A percentile compares a stretch with the other conserved stretches of the same genome.
Conservation (phyloP, 495 filamentous ascomycete genomes). For the Margaritispora aquatica region DNA sequence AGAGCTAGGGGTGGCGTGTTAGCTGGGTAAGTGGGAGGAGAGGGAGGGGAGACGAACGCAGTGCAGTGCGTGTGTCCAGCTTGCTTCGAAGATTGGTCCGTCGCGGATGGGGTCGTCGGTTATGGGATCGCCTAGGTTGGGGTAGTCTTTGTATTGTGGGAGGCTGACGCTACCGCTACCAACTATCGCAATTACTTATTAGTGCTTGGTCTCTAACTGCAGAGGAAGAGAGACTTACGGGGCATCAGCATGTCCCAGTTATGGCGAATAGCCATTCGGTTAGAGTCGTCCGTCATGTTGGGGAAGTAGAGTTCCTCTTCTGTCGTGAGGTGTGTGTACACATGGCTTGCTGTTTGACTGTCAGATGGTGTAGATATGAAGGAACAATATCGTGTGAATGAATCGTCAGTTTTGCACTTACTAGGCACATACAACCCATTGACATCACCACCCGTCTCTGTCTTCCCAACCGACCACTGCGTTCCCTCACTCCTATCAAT, state of each 20-base stretch:
- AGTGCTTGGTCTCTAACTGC: not conserved
- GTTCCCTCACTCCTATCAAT: not conserved
- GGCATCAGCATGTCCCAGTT: slow-evolving; percentile 30
- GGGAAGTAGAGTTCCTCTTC: slow-evolving; percentile 25
- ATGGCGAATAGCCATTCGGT: slow-evolving; percentile 23
- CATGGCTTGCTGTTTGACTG: slow-evolving; percentile 22
- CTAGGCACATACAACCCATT: slow-evolving; percentile 27
- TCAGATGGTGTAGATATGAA: no score
- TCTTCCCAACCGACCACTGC: slow-evolving; percentile 4
- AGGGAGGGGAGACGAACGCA: slow-evolving; percentile 15
- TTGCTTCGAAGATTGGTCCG: slow-evolving; percentile 27
- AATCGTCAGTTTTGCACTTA: no score
- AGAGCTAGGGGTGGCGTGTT: slow-evolving; percentile 13
- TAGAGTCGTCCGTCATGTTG: slow-evolving; percentile 24
- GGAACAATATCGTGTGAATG: no score
- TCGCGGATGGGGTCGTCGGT: slow-evolving; percentile 25
- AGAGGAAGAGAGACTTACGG: slow-evolving; percentile 7
- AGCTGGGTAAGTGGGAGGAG: not conserved
- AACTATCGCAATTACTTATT: slow-evolving; percentile 8
- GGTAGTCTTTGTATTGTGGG: slow-evolving; percentile 24
- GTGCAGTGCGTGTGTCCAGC: slow-evolving; percentile 28
- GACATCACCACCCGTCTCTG: slow-evolving; percentile 26
- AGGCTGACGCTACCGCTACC: slow-evolving; percentile 26
- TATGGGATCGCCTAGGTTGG: slow-evolving; percentile 27
- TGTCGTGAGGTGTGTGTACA: slow-evolving; percentile 23